Conservation (phyloP, 805 yeast species). For the Saturnispora besseyi region DNA sequence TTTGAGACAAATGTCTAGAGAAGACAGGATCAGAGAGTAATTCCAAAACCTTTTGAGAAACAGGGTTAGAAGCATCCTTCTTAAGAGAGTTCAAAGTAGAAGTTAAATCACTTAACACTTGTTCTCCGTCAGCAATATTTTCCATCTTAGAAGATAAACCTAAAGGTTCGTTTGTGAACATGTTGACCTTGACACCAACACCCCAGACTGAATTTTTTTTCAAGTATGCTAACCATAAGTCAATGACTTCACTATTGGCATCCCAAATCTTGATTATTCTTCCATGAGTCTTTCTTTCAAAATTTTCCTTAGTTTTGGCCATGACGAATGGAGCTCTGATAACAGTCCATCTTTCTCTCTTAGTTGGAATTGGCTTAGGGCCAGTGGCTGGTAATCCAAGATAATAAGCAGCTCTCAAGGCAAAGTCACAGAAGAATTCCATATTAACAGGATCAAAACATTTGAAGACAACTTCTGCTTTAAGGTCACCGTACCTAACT, state of each 20-base stretch:
- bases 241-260: constrained; percentile 75
- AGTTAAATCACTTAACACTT: constrained; percentile 17
- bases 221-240: constrained; percentile 69
- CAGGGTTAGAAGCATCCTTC: constrained; percentile 29
- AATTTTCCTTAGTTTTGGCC: constrained; percentile 91
- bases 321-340: constrained; percentile 89
- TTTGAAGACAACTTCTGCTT: constrained; percentile 67
- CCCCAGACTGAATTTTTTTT: constrained; percentile 71
- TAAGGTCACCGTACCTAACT: constrained; percentile 60
- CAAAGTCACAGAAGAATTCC: constrained; percentile 75
- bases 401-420: constrained; percentile 82
- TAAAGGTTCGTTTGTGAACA: constrained; percentile 46
- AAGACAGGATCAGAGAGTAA: constrained; percentile 65
- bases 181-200: constrained; percentile 71
- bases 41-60: constrained; percentile 60
- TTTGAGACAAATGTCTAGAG: constrained; percentile 38
- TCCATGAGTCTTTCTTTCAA: constrained; percentile 76
- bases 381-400: constrained; percentile 81
- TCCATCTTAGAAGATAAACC: constrained; percentile 33
- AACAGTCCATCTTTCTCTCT: constrained; percentile 86
- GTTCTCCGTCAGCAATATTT: constrained; percentile 8
- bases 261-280: constrained; percentile 72
- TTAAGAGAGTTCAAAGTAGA: constrained; percentile 19
- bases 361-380: constrained; percentile 57
- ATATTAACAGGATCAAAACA: constrained; percentile 64